Evolutionary conservation across 2,329 filamentous ascomycete genomes (phyloP), one percentile per base, ranked within the genome.

Genomic region (Colletotrichum incanum): DNA sequence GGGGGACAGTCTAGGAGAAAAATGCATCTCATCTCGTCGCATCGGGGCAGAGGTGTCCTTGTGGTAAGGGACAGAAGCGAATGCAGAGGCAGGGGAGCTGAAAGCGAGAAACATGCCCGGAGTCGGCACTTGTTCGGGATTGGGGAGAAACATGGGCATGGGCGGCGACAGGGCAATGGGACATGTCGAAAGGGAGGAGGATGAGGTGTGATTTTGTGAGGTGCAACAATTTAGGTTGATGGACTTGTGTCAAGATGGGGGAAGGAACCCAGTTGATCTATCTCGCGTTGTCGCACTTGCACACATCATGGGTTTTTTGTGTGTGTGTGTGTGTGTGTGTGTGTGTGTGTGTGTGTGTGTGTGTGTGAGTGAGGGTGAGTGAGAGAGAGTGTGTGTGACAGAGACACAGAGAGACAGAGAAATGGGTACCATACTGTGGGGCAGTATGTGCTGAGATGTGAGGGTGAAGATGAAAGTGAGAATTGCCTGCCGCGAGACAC

Each of bases 211-310:
- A 43, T 18, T 20, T 34, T 37, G 52, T 20, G n/a, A 37, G 8
- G 37, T 59, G 55, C 55, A 28, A 28, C n/a, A 43, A 28, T 55
- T 54, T 55, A 64, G 66, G 66, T 69, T 69, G 31, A 34, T 43
- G 43, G 26, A 28, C 31, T n/a, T 43, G 52, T 67, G 59, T 67
- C 58, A 54, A 31, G 65, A 41, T 20, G 31, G 43, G 50, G 39
- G 28, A 56, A 68, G 50, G 50, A 43, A 23, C 49, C 58, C 20
- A 34, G 43, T 60, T 31, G 49, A 58, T n/a, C 49, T 64, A 58
- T n/a, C 49, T 64, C 26, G 39, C 8, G 28, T 11, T 47, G 61
- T 45, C 58, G 26, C 34, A 41, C 37, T 59, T 58, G n/a, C 14
- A 26, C 23, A 3, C 26, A 37, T 28, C 37, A 39, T n/a, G 28